Percentiles rank a stretch among this genome's conserved stretches.
phyloP scores from a whole-genome alignment of 129 eudicot species.

The Lactuca sativa region DNA sequence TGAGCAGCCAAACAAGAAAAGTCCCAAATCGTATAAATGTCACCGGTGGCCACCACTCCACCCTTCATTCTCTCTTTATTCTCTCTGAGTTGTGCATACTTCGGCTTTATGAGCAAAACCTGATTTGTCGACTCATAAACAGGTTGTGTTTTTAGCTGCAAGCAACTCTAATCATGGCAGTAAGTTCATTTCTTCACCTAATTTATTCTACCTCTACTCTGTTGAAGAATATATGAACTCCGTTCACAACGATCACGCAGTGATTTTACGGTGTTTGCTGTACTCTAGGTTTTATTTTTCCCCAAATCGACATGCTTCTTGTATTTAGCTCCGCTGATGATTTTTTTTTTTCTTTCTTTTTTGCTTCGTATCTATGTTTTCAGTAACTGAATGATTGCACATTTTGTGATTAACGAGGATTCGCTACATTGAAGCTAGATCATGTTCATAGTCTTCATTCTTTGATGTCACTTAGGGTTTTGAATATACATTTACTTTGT shows the following conservation, averaged over 20 bases:
- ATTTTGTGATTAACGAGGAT: slow-evolving; percentile 15
- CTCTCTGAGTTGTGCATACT: not conserved
- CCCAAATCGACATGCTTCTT: not conserved
- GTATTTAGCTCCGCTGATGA: not conserved
- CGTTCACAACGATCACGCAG: not conserved
- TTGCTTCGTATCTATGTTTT: slow-evolving; percentile 4
- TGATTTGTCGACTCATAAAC: slow-evolving; percentile 1
- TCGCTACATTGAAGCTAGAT: slow-evolving; percentile 19
- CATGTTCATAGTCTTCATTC: slow-evolving; percentile 4
- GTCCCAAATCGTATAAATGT: slow-evolving; percentile 10
- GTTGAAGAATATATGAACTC: not conserved
- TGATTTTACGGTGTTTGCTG: not conserved
- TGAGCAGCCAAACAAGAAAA: slow-evolving; percentile 6
- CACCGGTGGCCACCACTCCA: slow-evolving; percentile 21
- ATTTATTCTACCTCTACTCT: not conserved
- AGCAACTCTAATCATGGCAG: slow-evolving; percentile 16
- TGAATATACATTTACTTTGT: slow-evolving; percentile 17
- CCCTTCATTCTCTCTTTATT: slow-evolving; percentile 4
- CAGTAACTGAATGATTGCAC: not conserved
- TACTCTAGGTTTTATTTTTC: not conserved
- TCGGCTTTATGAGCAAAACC: not conserved
- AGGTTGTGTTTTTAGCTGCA: not conserved
- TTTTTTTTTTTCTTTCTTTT: not conserved
- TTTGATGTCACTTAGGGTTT: slow-evolving; percentile 13
- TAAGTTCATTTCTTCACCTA: slow-evolving; percentile 14